Conservation (phyloP, 2,329 filamentous ascomycete species). For the Sclerotiophoma versabilis region DNA sequence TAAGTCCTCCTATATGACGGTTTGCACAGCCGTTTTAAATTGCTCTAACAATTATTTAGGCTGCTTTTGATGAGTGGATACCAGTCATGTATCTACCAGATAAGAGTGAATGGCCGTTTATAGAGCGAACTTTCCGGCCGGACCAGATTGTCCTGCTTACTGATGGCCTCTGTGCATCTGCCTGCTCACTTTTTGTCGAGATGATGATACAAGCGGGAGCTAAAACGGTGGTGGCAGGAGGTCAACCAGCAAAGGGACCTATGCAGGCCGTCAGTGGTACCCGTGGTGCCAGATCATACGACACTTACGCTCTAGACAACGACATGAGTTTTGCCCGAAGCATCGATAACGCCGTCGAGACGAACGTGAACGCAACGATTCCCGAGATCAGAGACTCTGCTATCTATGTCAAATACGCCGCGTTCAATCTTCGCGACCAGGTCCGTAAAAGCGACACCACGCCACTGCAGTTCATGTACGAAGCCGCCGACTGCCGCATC, state of each 20-base stretch:
- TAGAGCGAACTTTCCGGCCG: constrained; percentile 3
- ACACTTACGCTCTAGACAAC: constrained; percentile 45
- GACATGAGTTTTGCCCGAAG: constrained; percentile 22
- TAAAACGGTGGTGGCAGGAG: constrained; percentile 63
- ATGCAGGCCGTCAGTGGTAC: constrained; percentile 69
- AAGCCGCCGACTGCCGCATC: constrained; percentile 50
- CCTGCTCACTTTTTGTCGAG: constrained; percentile 62
- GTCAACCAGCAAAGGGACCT: constrained; percentile 58
- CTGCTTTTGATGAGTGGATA: constrained; percentile 20
- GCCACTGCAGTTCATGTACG: constrained; percentile 50
- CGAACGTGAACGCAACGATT: constrained; percentile 4
- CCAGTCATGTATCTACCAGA: constrained; percentile 8
- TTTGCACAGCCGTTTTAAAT: background rate
- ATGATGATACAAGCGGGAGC: constrained; percentile 60
- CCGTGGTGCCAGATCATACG: constrained; percentile 57
- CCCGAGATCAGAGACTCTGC: constrained; percentile 23
- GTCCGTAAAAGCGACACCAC: constrained; percentile 39
- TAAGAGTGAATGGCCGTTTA: constrained; percentile 3
- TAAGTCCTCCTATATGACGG: too few relatives aligned
- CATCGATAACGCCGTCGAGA: constrained; percentile 2
- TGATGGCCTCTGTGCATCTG: constrained; percentile 64
- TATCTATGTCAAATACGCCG: constrained; percentile 20
- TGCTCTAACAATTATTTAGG: background rate
- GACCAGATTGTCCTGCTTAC: constrained; percentile 52
- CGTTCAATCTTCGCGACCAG: constrained; percentile 48